A percentile compares a stretch with the other conserved stretches of the same genome.
phyloP scores from a whole-genome alignment of 2,329 filamentous ascomycete species.

The Phyllosticta citribraziliensis region DNA sequence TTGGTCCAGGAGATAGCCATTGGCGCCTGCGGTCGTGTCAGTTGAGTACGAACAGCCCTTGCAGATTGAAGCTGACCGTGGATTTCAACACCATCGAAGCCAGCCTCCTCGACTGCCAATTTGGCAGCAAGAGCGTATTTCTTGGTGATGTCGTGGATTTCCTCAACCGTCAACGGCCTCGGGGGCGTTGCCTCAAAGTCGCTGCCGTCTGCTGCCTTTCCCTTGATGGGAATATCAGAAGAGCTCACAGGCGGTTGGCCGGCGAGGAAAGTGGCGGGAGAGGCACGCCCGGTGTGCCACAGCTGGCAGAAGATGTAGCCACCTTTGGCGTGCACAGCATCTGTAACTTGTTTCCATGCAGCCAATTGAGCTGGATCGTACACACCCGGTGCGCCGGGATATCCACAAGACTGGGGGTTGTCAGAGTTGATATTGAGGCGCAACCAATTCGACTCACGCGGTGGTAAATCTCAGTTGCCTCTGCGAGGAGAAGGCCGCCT shows the following conservation, averaged over 20 bases:
- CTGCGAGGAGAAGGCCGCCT: slow-evolving; percentile 26
- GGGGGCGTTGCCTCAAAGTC: slow-evolving; percentile 23
- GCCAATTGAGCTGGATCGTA: slow-evolving; percentile 22
- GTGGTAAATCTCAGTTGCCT: slow-evolving; percentile 26
- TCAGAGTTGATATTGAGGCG: not conserved
- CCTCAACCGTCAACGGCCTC: slow-evolving; percentile 25
- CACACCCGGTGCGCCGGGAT: slow-evolving; percentile 22
- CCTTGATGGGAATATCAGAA: slow-evolving; percentile 27
- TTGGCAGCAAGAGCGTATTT: slow-evolving; percentile 31
- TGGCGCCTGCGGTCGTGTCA: slow-evolving; percentile 15
- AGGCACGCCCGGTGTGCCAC: slow-evolving; percentile 17
- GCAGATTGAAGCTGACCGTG: slow-evolving; percentile 12
- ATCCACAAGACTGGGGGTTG: slow-evolving; percentile 18
- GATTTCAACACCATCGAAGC: slow-evolving; percentile 33
- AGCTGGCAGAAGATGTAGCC: slow-evolving; percentile 25
- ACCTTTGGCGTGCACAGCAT: slow-evolving; percentile 24
- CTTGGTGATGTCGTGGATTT: slow-evolving; percentile 29
- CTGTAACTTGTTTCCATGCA: slow-evolving; percentile 24
- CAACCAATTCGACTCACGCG: slow-evolving; percentile 16
- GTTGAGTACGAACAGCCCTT: not conserved
- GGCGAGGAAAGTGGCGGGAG: slow-evolving; percentile 29
- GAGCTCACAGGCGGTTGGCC: slow-evolving; percentile 19
- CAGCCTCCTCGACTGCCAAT: slow-evolving; percentile 24
- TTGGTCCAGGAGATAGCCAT: slow-evolving; percentile 55
- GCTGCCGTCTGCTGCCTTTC: slow-evolving; percentile 29